Evolutionary conservation across 2,329 filamentous ascomycete species (phyloP).

Genomic region (Ustilaginoidea virens): DNA sequence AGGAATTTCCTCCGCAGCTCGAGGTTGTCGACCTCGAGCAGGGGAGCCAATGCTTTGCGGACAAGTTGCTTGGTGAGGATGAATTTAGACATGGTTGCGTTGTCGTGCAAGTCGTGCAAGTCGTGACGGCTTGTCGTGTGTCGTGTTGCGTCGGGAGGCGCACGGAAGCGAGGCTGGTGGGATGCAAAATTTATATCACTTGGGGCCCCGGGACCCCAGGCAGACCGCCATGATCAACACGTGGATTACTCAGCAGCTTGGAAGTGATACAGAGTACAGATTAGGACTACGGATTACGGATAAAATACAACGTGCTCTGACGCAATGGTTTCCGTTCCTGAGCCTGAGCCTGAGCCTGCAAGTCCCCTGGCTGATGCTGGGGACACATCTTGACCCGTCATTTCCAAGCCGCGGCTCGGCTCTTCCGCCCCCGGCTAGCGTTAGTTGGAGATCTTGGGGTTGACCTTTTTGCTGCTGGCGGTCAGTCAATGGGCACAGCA

Average conservation of each 20-base stretch:
- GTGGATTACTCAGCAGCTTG: too few species aligned
- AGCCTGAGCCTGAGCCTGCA: too few species aligned
- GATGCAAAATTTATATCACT: too few species aligned
- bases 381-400: neutral
- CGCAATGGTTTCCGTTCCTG: too few species aligned
- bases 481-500: neutral
- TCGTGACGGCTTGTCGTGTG: neutral
- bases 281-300: too few species aligned
- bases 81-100: conserved; percentile 8
- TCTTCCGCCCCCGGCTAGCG: neutral
- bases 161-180: too few species aligned
- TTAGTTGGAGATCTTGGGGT: conserved; percentile 22
- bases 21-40: conserved; percentile 7
- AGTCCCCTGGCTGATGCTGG: too few species aligned
- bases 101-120: neutral
- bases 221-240: too few species aligned
- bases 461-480: conserved; percentile 11
- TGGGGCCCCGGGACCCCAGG: too few species aligned
- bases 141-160: too few species aligned
- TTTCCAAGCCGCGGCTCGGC: neutral
- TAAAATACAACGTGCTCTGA: too few species aligned
- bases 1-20: conserved; percentile 8
- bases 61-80: conserved; percentile 10
- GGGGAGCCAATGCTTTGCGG: conserved; percentile 8
- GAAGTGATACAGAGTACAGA: too few species aligned